Base-by-base conservation (phyloP, 2,329 filamentous ascomycete genomes). In the Calcarisporium arbuscula region DNA sequence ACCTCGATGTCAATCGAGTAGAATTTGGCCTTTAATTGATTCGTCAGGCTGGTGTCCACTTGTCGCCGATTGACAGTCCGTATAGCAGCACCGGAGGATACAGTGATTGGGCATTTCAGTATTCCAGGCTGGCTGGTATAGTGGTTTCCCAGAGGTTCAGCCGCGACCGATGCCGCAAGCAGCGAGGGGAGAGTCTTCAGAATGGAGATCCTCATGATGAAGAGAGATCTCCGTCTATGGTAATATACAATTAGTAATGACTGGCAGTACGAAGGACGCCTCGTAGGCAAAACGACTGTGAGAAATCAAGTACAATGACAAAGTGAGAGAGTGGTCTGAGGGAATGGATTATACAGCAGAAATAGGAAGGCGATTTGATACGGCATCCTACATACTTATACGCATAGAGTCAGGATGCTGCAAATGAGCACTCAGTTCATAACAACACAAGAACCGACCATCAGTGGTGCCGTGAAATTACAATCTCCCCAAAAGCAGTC, bases 141-240 rank as follows among this genome's bases (percentile, higher is more conserved):
- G 11, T 30, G 15, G 21, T 28, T 39, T n/a, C n/a, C n/a, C 15
- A 44, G 14, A 18, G 50, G 47, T 8, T 36, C 36, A 15, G 48
- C 52, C 21, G 49, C 34, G 14, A 53, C 46, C 31, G 53, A 55
- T 46, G 54, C 35, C 11, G 46, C 46, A 37, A 49, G 45, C 25
- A 57, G 44, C 6, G 47, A 40, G 14, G 55, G 47, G 38, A 57
- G 40, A 49, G 52, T 28, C n/a, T n/a, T n/a, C n/a, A 43, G 49
- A 52, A 40, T 53, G 41, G 54, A 60, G 58, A 16, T 21, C 36
- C n/a, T n/a, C n/a, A n/a, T n/a, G n/a, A n/a, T n/a, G n/a, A n/a
- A n/a, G n/a, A n/a, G n/a, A 40, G 31, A 20, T 36, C 23, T 34
- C 22, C 16, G 28, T 31, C 10, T 19, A 40, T 6, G 19, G 39